phyloP scores from a whole-genome alignment of 306 rosid species.

The Quercus aquifolioides region DNA sequence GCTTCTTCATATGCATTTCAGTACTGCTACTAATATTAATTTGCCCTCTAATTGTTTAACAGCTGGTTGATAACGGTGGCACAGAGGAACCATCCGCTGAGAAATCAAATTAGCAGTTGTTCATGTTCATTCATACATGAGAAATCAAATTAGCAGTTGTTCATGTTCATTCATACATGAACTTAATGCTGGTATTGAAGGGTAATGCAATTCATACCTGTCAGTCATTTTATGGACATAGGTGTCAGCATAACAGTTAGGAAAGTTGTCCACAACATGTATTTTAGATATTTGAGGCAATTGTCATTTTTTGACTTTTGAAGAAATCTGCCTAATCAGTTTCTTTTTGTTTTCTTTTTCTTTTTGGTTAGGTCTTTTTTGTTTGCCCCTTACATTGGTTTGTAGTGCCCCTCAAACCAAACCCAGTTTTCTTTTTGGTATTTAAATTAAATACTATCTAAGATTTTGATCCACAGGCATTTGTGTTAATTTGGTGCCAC shows the following conservation, averaged over 20 bases:
- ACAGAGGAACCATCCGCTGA: conserved; percentile 50
- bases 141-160: conserved; percentile 23
- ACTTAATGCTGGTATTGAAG: not conserved
- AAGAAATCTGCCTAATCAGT: not conserved
- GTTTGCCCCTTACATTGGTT: no score
- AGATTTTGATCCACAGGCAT: no score
- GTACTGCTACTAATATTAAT: conserved; percentile 1
- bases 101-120: conserved; percentile 23
- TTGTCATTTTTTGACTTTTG: not conserved
- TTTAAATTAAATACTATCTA: no score
- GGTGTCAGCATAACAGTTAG: not conserved
- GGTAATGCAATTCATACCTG: not conserved
- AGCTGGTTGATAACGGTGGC: conserved; percentile 63
- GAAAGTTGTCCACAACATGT: not conserved
- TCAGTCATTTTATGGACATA: not conserved
- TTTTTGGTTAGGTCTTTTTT: not conserved
- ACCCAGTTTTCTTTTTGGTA: no score
- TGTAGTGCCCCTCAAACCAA: no score
- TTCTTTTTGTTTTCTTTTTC: not conserved
- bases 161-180: not conserved
- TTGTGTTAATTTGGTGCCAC: no score
- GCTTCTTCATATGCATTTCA: conserved; percentile 10
- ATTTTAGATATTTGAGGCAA: not conserved
- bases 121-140: not conserved
- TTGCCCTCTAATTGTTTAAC: conserved; percentile 29